These are phyloP conservation scores for Chlorella sp. DNA, from an alignment of 139 green algal genomes.

Conservation along the genomic window DNA sequence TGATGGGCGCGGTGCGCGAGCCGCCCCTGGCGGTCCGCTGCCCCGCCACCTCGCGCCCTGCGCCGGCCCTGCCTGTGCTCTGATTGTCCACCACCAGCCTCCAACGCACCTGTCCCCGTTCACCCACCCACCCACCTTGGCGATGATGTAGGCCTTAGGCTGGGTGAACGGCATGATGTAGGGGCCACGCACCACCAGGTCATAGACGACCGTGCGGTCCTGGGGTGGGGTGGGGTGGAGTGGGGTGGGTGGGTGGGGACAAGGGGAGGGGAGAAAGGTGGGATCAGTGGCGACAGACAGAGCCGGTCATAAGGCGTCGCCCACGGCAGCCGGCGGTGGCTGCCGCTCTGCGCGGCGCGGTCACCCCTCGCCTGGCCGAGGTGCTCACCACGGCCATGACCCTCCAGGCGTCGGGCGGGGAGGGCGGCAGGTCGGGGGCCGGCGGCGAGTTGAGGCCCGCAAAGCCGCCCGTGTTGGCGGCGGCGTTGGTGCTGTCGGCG, in stretches of 20 bases:
- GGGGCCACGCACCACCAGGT: constrained; percentile 14
- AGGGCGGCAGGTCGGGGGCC: constrained; percentile 8
- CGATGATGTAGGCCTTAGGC: constrained; percentile 17
- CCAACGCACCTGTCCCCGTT: neutral
- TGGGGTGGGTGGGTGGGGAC: neutral
- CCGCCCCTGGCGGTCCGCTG: neutral
- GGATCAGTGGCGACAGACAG: too few species aligned
- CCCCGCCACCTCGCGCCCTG: neutral
- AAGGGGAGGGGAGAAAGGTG: neutral
- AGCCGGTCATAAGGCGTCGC: too few species aligned
- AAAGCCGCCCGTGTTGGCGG: neutral
- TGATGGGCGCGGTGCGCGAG: neutral
- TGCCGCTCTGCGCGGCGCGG: neutral
- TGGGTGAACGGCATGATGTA: constrained; percentile 24
- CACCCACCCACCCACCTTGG: neutral
- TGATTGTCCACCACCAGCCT: neutral
- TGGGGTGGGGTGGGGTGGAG: neutral
- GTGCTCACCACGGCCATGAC: constrained; percentile 12
- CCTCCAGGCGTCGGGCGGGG: neutral
- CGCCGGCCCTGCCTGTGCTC: neutral
- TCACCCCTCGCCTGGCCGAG: neutral
- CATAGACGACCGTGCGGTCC: constrained; percentile 17
- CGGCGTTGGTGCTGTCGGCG: neutral
- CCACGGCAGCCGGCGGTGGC: neutral
- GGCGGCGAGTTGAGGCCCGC: neutral